These are phyloP conservation scores for Ceratocystis ficicola DNA, from an alignment of 2,329 filamentous ascomycete species.

Conservation along the genomic window DNA sequence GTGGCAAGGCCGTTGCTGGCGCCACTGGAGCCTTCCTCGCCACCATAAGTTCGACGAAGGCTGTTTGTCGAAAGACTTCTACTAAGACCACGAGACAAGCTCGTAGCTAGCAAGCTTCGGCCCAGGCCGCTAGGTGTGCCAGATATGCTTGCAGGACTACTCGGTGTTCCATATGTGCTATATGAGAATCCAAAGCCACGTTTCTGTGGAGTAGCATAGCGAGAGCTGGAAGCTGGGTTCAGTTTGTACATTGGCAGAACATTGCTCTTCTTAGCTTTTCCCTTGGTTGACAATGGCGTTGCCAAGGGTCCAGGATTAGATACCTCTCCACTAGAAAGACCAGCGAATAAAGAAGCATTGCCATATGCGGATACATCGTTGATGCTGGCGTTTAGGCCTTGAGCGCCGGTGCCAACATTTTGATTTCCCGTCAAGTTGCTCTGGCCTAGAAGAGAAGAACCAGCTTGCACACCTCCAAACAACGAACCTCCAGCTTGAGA, in stretches of 20 bases:
- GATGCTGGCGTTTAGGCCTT: slow-evolving; percentile 64
- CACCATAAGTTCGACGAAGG: slow-evolving; percentile 66
- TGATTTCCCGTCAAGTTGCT: slow-evolving; percentile 37
- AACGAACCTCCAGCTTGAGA: slow-evolving; percentile 36
- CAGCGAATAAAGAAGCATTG: slow-evolving; percentile 72
- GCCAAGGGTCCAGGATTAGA: slow-evolving; percentile 78
- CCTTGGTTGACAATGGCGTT: slow-evolving; percentile 67
- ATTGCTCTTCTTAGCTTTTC: slow-evolving; percentile 63
- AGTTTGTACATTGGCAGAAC: slow-evolving; percentile 80
- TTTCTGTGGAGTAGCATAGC: slow-evolving; percentile 73
- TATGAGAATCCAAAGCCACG: slow-evolving; percentile 86
- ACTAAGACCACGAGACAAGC: slow-evolving; percentile 57
- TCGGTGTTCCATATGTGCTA: slow-evolving; percentile 78
- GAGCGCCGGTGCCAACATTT: slow-evolving; percentile 32
- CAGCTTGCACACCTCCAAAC: slow-evolving; percentile 34
- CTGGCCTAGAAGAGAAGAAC: slow-evolving; percentile 38
- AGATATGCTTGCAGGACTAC: slow-evolving; percentile 51
- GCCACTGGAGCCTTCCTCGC: slow-evolving; percentile 46
- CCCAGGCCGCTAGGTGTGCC: slow-evolving; percentile 53
- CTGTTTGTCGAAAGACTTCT: slow-evolving; percentile 87
- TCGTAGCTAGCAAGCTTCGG: slow-evolving; percentile 53
- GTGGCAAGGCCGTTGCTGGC: slow-evolving; percentile 3
- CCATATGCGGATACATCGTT: slow-evolving; percentile 82
- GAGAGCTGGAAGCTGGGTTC: slow-evolving; percentile 65
- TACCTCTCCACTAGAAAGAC: slow-evolving; percentile 49